These are phyloP conservation scores for Mucor racemosus DNA, from an alignment of 371 early-diverging fungal species.

Conservation along the genomic window DNA sequence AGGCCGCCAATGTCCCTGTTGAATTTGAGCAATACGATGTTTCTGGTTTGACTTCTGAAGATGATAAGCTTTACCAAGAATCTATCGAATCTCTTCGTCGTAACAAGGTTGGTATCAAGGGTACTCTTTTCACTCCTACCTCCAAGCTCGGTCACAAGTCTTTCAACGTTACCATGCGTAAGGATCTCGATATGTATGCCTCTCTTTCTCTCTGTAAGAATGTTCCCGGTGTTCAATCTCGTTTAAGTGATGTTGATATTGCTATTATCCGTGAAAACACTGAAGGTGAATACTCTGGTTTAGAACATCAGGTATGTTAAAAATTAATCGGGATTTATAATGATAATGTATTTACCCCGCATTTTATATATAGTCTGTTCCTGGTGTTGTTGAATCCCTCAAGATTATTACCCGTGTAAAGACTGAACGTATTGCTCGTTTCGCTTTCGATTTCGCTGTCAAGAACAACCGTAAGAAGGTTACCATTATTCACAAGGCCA, in stretches of 20 bases:
- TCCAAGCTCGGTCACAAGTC: slow-evolving; percentile 85
- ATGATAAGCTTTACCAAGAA: slow-evolving; percentile 78
- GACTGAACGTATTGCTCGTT: slow-evolving; percentile 96
- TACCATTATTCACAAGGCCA: slow-evolving; percentile 98
- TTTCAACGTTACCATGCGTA: slow-evolving; percentile 94
- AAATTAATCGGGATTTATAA: background rate
- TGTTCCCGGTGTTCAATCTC: slow-evolving; percentile 78
- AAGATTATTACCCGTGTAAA: slow-evolving; percentile 95
- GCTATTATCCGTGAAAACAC: slow-evolving; percentile 98
- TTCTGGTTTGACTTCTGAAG: slow-evolving; percentile 81
- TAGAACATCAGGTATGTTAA: slow-evolving; percentile 81
- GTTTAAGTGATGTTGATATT: slow-evolving; percentile 92
- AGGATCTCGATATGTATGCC: slow-evolving; percentile 96
- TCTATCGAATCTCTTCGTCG: slow-evolving; percentile 88
- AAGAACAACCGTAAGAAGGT: slow-evolving; percentile 96
- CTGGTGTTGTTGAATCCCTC: slow-evolving; percentile 97
- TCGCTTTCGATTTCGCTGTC: slow-evolving; percentile 97
- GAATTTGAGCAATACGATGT: slow-evolving; percentile 96
- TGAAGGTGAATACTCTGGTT: slow-evolving; percentile 98
- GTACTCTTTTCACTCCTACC: slow-evolving; percentile 94
- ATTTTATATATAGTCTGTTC: slow-evolving; percentile 65
- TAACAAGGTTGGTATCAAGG: slow-evolving; percentile 97
- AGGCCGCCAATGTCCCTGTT: slow-evolving; percentile 89
- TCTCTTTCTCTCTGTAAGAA: slow-evolving; percentile 88
- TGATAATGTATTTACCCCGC: slow-evolving; percentile 3